Percentiles rank a stretch among this genome's conserved stretches.
These are phyloP conservation scores for Sonneratia alba DNA, from an alignment of 345 rosid genomes.

Conservation along the genomic window DNA sequence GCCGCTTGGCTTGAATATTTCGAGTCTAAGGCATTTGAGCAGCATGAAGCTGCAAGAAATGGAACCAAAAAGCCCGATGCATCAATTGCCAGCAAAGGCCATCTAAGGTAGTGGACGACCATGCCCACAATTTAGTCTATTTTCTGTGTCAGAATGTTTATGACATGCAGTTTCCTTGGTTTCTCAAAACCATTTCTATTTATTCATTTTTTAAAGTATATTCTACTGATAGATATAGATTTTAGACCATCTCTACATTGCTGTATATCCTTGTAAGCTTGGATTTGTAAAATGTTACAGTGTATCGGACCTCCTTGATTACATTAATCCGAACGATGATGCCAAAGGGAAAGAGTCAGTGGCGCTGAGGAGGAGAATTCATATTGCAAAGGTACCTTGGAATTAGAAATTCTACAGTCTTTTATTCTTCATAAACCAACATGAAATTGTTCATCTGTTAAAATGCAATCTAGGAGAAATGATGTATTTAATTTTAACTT, in stretches of 20 bases:
- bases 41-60: conserved; percentile 97
- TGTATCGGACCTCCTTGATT: conserved; percentile 94
- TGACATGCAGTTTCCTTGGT: not conserved
- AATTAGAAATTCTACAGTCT: not conserved
- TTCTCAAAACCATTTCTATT: not conserved
- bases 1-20: conserved; percentile 99
- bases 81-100: conserved; percentile 99
- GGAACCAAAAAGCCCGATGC: conserved; percentile 98
- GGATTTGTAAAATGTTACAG: conserved; percentile 33
- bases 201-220: not conserved
- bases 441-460: not conserved
- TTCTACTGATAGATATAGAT: not conserved
- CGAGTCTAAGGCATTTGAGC: conserved; percentile 96
- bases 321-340: conserved; percentile 78
- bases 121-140: not conserved
- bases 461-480: not conserved
- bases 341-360: conserved; percentile 58
- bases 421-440: not conserved
- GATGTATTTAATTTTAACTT: not conserved
- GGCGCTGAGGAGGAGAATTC: conserved; percentile 58
- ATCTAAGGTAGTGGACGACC: conserved; percentile 53
- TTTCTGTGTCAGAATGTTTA: not conserved
- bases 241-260: not conserved
- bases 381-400: conserved; percentile 51
- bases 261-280: not conserved